phyloP scores from a whole-genome alignment of 2,329 filamentous ascomycete species.

The Coleophoma cylindrospora region DNA sequence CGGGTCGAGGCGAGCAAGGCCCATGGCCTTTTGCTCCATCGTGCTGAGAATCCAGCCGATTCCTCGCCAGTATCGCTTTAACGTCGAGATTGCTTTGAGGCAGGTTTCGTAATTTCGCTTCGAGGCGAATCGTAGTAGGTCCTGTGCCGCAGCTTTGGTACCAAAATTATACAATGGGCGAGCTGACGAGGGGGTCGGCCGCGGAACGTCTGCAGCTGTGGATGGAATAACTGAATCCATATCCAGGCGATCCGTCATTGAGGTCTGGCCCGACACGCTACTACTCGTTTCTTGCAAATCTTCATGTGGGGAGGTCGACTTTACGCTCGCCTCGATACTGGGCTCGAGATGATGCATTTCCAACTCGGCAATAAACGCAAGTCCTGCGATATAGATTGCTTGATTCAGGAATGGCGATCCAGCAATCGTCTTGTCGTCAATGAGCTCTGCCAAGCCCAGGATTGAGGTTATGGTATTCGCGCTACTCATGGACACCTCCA shows the following conservation, averaged over 20 bases:
- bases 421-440: conserved; percentile 1
- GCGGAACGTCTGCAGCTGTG: not conserved
- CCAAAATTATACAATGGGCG: not conserved
- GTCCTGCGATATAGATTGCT: conserved; percentile 3
- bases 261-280: not conserved
- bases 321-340: not conserved
- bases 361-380: conserved; percentile 3
- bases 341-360: not conserved
- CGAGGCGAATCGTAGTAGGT: not conserved
- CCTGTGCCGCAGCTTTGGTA: not conserved
- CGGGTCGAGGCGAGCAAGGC: not conserved
- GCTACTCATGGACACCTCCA: not conserved
- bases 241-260: not conserved
- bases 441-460: conserved; percentile 3
- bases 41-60: conserved; percentile 3
- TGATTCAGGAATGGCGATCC: conserved; percentile 3
- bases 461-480: conserved; percentile 3
- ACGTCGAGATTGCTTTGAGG: not conserved
- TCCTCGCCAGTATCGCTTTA: conserved; percentile 2
- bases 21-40: conserved; percentile 3
- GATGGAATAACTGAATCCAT: not conserved
- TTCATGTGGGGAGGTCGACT: not conserved
- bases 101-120: conserved; percentile 2
- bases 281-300: no score
- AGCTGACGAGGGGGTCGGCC: not conserved